Base-by-base conservation (phyloP, 306 rosid genomes). In the Psophocarpus tetragonolobus region DNA sequence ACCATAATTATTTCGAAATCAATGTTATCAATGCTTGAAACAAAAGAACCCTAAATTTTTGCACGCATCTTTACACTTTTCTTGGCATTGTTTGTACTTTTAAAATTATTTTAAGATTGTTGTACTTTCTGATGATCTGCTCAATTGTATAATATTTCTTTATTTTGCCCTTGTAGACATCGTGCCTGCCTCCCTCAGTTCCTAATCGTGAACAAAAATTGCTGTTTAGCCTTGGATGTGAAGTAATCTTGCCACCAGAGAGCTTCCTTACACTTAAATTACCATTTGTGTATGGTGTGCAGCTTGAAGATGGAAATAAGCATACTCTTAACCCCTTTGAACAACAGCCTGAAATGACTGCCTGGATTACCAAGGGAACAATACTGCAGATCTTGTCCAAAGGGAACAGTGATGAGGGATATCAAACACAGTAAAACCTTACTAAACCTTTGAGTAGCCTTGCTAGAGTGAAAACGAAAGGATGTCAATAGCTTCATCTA, bases 311-410 rank as follows among this genome's bases (percentile, higher is more conserved):
- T 85, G 93, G 91, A 84, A 87, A 83, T 53, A 74, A 68, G 68
- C 90, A 38, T 81, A 83, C 97, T 76, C 90, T 94, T 26, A 89
- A 86, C 65, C 90, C 88, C 77, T 90, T 88, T 45, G 93, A 92
- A 74, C 88, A 83, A 65, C 94, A 89, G 80, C 98, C 98, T 4
- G 97, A 94, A 81, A 72, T 76, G 69, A 92, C 97, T 48, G 97
- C 98, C 32, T 92, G 98, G 98, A 87, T 94, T 61, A 29, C 84
- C 78, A 87, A 91, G 87, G 97, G 98, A 53, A 83, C 98, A 41
- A 63, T 87, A 75, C 83, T 92, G 58, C 90, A 87, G 86, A 76
- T 94, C 75, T 64, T 89, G 80, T 90, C 97, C 48, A 89, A 87
- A 83, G 84, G 86, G 60, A 81, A 72, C 75, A 67, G 71, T 80